These are phyloP conservation scores for Sarcocystis neurona DNA, from an alignment of 169 alveolate genomes.

Conservation along the genomic window DNA sequence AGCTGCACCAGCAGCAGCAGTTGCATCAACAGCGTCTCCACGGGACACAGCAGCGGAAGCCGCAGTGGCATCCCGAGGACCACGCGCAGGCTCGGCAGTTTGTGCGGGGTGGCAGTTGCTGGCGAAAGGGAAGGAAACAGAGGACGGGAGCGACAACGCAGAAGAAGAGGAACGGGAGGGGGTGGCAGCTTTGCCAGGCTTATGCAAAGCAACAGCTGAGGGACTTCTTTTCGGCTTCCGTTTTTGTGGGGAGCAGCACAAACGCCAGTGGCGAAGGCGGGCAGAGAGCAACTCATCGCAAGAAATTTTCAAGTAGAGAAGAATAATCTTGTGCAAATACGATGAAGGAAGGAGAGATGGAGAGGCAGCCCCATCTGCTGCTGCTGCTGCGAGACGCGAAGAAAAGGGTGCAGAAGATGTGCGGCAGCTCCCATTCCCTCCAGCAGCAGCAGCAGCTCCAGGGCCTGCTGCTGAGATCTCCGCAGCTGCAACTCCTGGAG, in stretches of 20 bases:
- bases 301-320: constrained; percentile 10
- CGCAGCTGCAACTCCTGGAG: no score
- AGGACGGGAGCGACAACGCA: not conserved
- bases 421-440: no score
- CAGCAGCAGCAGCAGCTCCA: no score
- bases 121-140: not conserved
- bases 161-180: not conserved
- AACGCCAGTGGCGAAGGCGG: not conserved
- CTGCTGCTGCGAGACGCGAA: no score
- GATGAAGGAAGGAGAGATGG: not conserved
- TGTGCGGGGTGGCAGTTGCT: not conserved
- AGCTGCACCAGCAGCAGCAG: not conserved
- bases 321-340: constrained; percentile 37
- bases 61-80: not conserved
- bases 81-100: not conserved
- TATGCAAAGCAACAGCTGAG: no score
- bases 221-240: not conserved
- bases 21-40: not conserved
- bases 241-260: not conserved
- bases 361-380: no score
- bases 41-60: not conserved
- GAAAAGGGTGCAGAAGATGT: no score
- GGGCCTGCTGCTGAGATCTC: no score
- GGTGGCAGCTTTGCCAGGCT: not conserved
- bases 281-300: constrained; percentile 27